phyloP scores from a whole-genome alignment of 768 basidiomycete genomes.

The Macrolepiota fuliginosa region DNA sequence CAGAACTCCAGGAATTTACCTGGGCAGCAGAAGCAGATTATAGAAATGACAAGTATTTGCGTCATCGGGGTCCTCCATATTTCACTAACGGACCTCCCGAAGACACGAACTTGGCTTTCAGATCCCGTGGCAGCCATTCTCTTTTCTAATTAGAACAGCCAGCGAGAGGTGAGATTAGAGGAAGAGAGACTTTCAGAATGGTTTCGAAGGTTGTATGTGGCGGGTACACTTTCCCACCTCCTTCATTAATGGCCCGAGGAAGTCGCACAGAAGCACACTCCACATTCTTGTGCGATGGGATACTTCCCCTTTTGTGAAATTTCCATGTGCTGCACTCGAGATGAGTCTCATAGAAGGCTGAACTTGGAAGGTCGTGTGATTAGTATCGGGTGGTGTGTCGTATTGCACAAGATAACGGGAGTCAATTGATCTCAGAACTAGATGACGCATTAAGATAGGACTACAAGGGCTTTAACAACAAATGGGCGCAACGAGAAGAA shows the following conservation, averaged over 20 bases:
- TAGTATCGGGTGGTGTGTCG: too few relatives aligned
- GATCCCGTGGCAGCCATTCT: not conserved
- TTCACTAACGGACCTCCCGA: constrained; percentile 9
- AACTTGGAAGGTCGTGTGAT: not conserved
- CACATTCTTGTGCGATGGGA: not conserved
- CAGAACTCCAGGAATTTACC: constrained; percentile 14
- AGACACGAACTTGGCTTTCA: not conserved
- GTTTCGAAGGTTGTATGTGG: not conserved
- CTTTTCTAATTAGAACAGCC: not conserved
- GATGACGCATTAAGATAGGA: not conserved
- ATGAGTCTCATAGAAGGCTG: not conserved
- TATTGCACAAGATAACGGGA: not conserved
- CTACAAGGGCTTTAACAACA: not conserved
- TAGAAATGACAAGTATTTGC: constrained; percentile 26
- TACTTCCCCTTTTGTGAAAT: not conserved
- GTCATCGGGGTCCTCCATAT: constrained; percentile 24
- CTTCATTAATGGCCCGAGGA: not conserved
- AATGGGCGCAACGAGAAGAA: not conserved
- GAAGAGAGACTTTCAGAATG: not conserved
- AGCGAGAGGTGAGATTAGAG: not conserved
- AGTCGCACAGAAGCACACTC: not conserved
- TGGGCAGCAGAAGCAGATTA: constrained; percentile 28
- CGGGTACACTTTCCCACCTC: not conserved
- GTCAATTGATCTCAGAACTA: not conserved
- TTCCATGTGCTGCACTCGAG: not conserved